Base-by-base conservation (phyloP, 1,139 yeast genomes). In the Waltiozyma sp. region DNA sequence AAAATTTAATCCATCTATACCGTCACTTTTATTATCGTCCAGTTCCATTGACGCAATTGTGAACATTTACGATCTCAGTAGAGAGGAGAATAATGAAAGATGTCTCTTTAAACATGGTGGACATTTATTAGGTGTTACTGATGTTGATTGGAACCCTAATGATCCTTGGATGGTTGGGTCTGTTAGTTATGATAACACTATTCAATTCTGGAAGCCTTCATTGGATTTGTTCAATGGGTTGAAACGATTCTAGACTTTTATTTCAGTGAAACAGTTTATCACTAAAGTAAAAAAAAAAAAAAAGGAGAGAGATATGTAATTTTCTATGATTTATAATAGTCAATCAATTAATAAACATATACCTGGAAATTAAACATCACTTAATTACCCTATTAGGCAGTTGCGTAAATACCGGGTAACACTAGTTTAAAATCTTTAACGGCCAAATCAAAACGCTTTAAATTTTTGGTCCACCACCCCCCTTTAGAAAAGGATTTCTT, bases 51-150 rank as follows among this genome's bases (percentile, higher is more conserved):
- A 89, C 59, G 73, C 78, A 7, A 62, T 75, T 37, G 89, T 85
- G 10, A 75, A 77, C 53, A 44, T 91, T 2, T 84, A 87, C 80
- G 89, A 87, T 56, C 61, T 78, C 3, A 55, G 73, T 2, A 57
- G 60, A 28, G 57, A 61, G 8, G 7, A 13, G 5, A 70, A 69
- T 5, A 62, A 62, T 14, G 43, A 70, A 53, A 50, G 67, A 57
- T 62, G 80, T 39, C 47, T 80, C 19, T 89, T 91, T 57, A 70
- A 75, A 33, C 98, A 93, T 60, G 86, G 83, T 13, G 98, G 98
- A 0, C 99, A 91, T 59, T 77, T 91, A 73, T 68, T 83, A 44
- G 89, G 93, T 19, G 85, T 91, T 15, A 80, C 83, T 54, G 97
- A 89, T 57, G 68, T 89, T 39, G 75, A 80, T 40, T 91, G 98